phyloP scores from a whole-genome alignment of 78 protist species.

The Blattamonas nauphoetae region DNA sequence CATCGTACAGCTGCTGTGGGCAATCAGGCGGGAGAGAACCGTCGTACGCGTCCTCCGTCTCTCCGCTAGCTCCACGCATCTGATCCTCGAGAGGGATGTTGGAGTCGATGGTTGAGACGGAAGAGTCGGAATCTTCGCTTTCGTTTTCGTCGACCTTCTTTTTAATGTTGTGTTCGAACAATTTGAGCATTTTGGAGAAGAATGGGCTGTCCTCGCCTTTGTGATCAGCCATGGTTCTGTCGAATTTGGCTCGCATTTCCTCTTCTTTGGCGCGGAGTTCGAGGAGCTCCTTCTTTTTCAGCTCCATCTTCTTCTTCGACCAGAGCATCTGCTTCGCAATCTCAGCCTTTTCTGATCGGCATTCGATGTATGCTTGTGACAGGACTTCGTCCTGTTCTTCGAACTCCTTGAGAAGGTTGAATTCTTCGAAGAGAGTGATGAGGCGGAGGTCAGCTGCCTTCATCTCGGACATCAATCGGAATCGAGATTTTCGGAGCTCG shows the following conservation, averaged over 20 bases:
- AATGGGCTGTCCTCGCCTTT: not conserved
- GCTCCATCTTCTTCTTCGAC: not conserved
- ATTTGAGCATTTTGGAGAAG: not conserved
- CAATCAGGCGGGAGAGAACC: not conserved
- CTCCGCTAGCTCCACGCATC: not conserved
- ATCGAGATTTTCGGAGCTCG: not conserved
- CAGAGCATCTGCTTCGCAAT: not conserved
- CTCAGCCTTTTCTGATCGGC: not conserved
- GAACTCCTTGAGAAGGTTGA: not conserved
- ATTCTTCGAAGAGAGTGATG: not conserved
- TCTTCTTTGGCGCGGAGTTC: not conserved
- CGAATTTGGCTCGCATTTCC: not conserved
- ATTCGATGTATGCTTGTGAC: not conserved
- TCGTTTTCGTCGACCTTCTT: not conserved
- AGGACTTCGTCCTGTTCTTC: not conserved
- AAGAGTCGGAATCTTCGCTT: not conserved
- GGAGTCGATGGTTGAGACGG: not conserved
- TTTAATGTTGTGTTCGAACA: not conserved
- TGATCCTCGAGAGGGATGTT: not conserved
- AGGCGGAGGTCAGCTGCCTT: not conserved
- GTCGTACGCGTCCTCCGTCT: not conserved
- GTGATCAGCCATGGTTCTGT: not conserved
- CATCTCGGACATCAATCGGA: not conserved
- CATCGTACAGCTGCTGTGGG: not conserved
- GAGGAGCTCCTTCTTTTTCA: not conserved